phyloP scores from a whole-genome alignment of 2,329 filamentous ascomycete genomes.

The Botryotinia narcissicola region DNA sequence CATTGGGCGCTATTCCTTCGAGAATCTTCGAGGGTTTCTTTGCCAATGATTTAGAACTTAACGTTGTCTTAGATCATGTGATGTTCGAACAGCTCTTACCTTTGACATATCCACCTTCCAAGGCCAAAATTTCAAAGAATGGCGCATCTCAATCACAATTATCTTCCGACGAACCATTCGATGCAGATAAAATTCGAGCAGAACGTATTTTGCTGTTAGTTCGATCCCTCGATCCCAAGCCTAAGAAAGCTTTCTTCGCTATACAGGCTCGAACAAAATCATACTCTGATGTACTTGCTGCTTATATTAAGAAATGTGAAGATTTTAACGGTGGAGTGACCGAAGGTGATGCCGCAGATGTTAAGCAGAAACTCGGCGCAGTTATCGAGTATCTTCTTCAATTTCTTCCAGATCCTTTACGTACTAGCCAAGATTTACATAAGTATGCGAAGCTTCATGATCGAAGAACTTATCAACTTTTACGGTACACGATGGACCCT shows the following conservation, averaged over 20 bases:
- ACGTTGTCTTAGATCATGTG: slow-evolving; percentile 78
- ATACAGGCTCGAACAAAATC: slow-evolving; percentile 76
- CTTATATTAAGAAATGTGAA: slow-evolving; percentile 83
- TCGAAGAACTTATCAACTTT: slow-evolving; percentile 82
- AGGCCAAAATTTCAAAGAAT: slow-evolving; percentile 60
- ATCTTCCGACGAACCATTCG: slow-evolving; percentile 47
- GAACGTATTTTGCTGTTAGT: slow-evolving; percentile 82
- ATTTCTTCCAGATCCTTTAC: slow-evolving; percentile 71
- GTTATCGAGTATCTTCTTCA: slow-evolving; percentile 71
- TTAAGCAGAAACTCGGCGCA: slow-evolving; percentile 67
- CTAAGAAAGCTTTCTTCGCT: slow-evolving; percentile 85
- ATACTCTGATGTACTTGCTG: slow-evolving; percentile 68
- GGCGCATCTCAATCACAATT: slow-evolving; percentile 53
- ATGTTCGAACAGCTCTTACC: slow-evolving; percentile 88
- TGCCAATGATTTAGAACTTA: slow-evolving; percentile 83
- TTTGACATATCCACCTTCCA: slow-evolving; percentile 76
- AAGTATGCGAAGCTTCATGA: slow-evolving; percentile 92
- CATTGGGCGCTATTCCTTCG: slow-evolving; percentile 80
- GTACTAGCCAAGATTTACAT: slow-evolving; percentile 73
- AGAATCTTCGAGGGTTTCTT: slow-evolving; percentile 86
- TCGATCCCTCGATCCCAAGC: slow-evolving; percentile 70
- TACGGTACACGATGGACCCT: slow-evolving; percentile 79
- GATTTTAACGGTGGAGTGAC: slow-evolving; percentile 85
- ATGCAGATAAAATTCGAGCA: slow-evolving; percentile 74
- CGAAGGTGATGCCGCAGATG: slow-evolving; percentile 64